A percentile compares a stretch with the other conserved stretches of the same genome.
These are phyloP conservation scores for Phytophthora macrochlamydospora DNA, from an alignment of 352 stramenopile species.

Conservation along the genomic window DNA sequence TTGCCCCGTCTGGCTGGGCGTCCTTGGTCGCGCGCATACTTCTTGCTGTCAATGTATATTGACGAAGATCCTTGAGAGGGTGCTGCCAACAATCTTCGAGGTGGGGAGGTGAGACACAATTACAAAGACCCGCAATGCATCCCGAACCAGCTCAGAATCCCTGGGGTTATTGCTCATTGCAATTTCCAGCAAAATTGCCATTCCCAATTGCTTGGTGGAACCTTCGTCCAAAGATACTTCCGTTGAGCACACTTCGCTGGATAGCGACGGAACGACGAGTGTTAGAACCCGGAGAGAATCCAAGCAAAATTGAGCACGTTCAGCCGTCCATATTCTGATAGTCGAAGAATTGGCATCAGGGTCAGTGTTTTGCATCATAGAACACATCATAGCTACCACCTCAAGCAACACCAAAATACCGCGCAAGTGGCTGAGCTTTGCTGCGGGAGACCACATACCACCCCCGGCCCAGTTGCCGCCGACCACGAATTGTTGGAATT, in stretches of 20 bases:
- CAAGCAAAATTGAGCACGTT: constrained; percentile 82
- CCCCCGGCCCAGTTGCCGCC: constrained; percentile 53
- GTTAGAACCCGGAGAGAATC: constrained; percentile 79
- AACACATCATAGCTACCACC: constrained; percentile 72
- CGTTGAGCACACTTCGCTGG: constrained; percentile 78
- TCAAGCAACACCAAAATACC: constrained; percentile 82
- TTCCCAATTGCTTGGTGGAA: constrained; percentile 49
- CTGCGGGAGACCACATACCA: constrained; percentile 73
- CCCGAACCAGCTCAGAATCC: constrained; percentile 78
- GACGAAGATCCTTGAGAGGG: constrained; percentile 82
- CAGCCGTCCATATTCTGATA: constrained; percentile 73
- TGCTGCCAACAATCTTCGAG: constrained; percentile 86
- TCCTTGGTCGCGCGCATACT: constrained; percentile 66
- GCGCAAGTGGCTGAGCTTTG: constrained; percentile 74
- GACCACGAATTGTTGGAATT: constrained; percentile 63
- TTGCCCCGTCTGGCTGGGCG: constrained; percentile 19
- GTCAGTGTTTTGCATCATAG: constrained; percentile 60
- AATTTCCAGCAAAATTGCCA: constrained; percentile 80
- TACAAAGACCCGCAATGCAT: constrained; percentile 77
- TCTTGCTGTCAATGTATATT: constrained; percentile 76
- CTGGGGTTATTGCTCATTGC: constrained; percentile 72
- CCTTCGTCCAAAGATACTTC: constrained; percentile 64
- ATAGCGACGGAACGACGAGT: constrained; percentile 68
- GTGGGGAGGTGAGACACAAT: constrained; percentile 81
- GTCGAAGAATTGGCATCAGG: constrained; percentile 56